Evolutionary conservation across 768 basidiomycete species (phyloP).

Genomic region (Boletus subparvulus): DNA sequence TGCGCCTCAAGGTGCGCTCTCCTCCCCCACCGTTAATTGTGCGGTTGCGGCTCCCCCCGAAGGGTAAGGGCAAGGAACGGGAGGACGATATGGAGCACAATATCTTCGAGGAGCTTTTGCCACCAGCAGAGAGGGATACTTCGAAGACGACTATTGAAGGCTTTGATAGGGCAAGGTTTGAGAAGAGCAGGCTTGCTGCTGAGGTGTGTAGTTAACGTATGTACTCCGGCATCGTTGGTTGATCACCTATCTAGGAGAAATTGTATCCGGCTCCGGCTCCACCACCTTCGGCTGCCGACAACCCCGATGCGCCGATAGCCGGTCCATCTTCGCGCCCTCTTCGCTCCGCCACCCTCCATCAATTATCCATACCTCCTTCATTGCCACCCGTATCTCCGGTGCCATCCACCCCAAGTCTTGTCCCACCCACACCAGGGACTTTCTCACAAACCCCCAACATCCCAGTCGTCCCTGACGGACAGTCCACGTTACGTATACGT

Average conservation of each 20-base stretch:
- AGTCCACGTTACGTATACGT: conserved; percentile 64
- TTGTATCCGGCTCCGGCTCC: conserved; percentile 44
- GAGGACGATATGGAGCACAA: conserved; percentile 62
- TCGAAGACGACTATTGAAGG: conserved; percentile 60
- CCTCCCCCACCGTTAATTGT: conserved; percentile 41
- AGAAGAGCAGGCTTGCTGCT: conserved; percentile 64
- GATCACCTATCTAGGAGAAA: conserved; percentile 42
- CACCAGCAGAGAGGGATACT: conserved; percentile 66
- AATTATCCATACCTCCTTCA: conserved; percentile 31
- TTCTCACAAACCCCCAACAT: conserved; percentile 34
- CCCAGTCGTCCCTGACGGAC: conserved; percentile 21
- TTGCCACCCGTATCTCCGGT: conserved; percentile 35
- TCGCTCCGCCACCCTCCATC: conserved; percentile 53
- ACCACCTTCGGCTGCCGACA: conserved; percentile 32
- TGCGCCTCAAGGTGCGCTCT: conserved; percentile 42
- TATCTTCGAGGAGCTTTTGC: conserved; percentile 84
- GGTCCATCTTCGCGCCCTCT: conserved; percentile 62
- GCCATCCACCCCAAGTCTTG: conserved; percentile 36
- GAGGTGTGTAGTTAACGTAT: conserved; percentile 53
- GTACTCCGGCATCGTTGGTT: neutral
- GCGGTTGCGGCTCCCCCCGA: conserved; percentile 55
- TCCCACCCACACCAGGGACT: conserved; percentile 35
- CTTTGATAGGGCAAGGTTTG: conserved; percentile 69
- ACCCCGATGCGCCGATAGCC: conserved; percentile 41
- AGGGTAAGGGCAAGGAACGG: conserved; percentile 66